phyloP scores from a whole-genome alignment of 495 filamentous ascomycete genomes.

The Filosporella fistucella region DNA sequence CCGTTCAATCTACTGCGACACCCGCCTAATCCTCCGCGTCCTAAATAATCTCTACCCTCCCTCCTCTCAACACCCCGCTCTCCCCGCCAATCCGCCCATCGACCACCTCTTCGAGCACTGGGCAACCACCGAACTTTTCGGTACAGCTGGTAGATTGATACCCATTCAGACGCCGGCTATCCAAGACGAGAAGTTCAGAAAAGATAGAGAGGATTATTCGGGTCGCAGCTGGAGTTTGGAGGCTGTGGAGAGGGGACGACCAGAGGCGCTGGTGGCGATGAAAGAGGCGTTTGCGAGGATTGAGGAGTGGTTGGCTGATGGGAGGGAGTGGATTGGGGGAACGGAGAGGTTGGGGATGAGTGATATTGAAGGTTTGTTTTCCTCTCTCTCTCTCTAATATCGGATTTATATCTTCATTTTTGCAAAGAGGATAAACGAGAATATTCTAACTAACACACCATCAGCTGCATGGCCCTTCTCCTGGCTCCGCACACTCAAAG shows the following conservation, averaged over 20 bases:
- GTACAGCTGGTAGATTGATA: slow-evolving; percentile 37
- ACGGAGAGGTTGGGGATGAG: slow-evolving; percentile 40
- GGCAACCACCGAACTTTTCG: slow-evolving; percentile 46
- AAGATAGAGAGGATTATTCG: slow-evolving; percentile 45
- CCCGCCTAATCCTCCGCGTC: slow-evolving; percentile 52
- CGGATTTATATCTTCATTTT: background rate
- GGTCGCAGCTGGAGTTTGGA: slow-evolving; percentile 29
- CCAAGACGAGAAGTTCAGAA: slow-evolving; percentile 42
- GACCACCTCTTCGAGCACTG: slow-evolving; percentile 33
- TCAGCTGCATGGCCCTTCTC: slow-evolving; percentile 54
- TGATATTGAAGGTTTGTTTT: slow-evolving; percentile 49
- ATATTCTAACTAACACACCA: slow-evolving; percentile 17
- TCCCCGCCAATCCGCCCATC: background rate
- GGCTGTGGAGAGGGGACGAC: slow-evolving; percentile 27
- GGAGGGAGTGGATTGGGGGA: slow-evolving; percentile 50
- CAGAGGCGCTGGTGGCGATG: slow-evolving; percentile 42
- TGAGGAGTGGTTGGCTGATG: slow-evolving; percentile 52
- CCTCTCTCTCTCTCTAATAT: background rate
- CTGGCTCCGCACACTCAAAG: slow-evolving; percentile 48
- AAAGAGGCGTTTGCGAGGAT: slow-evolving; percentile 38
- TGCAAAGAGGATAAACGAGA: background rate
- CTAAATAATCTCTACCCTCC: slow-evolving; percentile 46
- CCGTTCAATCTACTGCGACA: slow-evolving; percentile 51
- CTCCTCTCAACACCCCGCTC: slow-evolving; percentile 11
- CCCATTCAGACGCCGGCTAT: slow-evolving; percentile 42